Evolutionary conservation across 75 land plant species (phyloP), one percentile per base, ranked within the genome.

Genomic region (Azolla pinnata): DNA sequence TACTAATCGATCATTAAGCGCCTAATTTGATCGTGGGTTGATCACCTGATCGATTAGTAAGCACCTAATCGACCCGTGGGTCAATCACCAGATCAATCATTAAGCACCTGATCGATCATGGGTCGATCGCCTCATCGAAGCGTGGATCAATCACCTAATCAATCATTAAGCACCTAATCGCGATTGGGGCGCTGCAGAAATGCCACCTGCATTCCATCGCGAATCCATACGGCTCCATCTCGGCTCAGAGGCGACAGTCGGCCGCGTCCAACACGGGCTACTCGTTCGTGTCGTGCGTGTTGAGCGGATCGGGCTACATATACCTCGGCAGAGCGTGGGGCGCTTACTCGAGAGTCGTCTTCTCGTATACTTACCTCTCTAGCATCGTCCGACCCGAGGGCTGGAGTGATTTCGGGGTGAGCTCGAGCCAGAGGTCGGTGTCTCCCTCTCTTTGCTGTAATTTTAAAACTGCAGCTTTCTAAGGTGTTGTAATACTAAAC

Each of bases 241-340:
- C 42, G 14, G 42, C 42, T 7, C 42, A 38, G 7, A 38, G 14
- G 42, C 42, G 42, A 38, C 7, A 7, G 42, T 7, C 7, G 42
- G 10, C 42, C 10, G 7, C 42, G 10, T 7, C 7, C 7, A 38
- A 38, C 42, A 38, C 42, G 10, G 42, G 42, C 10, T 38, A 38
- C 42, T 38, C 42, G 10, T 38, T 38, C 42, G 42, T 38, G 10
- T 38, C 7, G 10, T 7, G 42, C 42, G 42, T 38, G 14, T 7
- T 38, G 42, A 38, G 77, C 21, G 89, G 85, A 0, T 54, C 64
- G 17, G 85, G 82, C 0, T 73, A 45, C 1, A 69, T 79, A 25
- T 86, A 75, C 60, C 57, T 86, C 47, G 89, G 89, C 0, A 64
- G 89, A 44, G 82, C 89, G 0, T 76, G 74, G 54, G 82, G 76